Evolutionary conservation across 768 basidiomycete genomes (phyloP), one percentile per base, ranked within the genome.

Genomic region (Pleurotus platypus): DNA sequence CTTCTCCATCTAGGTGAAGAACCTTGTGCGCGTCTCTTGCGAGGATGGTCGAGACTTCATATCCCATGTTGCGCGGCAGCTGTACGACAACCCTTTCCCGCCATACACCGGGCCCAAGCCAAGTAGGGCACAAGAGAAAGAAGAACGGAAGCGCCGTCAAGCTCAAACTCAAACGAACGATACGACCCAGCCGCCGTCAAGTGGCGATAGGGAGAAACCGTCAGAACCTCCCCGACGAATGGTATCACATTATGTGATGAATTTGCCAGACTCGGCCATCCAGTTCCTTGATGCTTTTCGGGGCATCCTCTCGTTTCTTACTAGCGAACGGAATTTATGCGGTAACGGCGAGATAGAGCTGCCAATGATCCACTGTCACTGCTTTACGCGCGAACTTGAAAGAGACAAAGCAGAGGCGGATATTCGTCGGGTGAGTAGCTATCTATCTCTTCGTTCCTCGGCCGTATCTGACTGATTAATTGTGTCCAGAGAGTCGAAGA

Each of bases 291-390:
- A 90, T 65, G 91, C 92, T 1, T 97, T 92, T 75, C 81, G 83
- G 3, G 94, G 93, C 1, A 78, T 90, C 58, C 78, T 92, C 48
- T 66, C 72, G 4, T 20, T 70, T 63, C 70, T 72, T 50, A 9
- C 37, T 16, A 49, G 39, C 39, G 56, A 57, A 35, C 24, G 46
- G 16, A 46, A 60, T 57, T 45, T 38, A 24, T 16, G 40, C 39
- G 65, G 60, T 46, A 66, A 72, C 62, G 66, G 76, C 66, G 42
- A 78, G 56, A 71, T 74, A 62, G 74, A 75, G 62, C 86, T 96
- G 87, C 96, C 97, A 1, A 84, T 92, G 80, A 79, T 99, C 13
- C 97, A 99, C 67, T 95, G 92, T 62, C 88, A 99, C 69, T 98
- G 95, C 73, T 99, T 99, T 72, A 94, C 94, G 26, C 84, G 92